Base-by-base conservation (phyloP, 495 filamentous ascomycete species). In the Trichoderma erinaceum region DNA sequence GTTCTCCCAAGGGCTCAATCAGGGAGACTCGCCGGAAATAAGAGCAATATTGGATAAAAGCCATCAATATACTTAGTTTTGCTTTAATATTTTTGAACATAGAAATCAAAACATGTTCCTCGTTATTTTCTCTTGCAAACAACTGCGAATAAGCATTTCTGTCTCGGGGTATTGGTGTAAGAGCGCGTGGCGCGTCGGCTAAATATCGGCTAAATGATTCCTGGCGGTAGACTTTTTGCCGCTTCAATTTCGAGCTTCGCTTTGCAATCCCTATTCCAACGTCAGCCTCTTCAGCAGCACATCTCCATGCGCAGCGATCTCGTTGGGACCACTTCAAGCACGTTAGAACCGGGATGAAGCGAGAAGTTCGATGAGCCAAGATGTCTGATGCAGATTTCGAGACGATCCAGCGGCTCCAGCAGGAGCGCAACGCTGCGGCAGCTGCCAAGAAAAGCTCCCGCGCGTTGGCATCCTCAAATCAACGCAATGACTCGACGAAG, bases 401-500 rank as follows among this genome's bases (percentile, higher is more conserved):
- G 71, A 82, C 89, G 74, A 87, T 96, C 74, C 86, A 86, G 78
- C 88, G 86, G 82, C 88, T 92, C 70, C 92, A 97, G 79, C 87
- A 88, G 75, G 93, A 97, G 89, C 93, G 94, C 76, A 97, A 97
- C 82, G 90, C 91, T 74, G 84, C 86, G 75, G 86, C 90, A 72
- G 86, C 88, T 76, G 83, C 85, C 72, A 92, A 91, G 79, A 94
- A 95, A 82, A 90, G 91, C 82, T 92, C 90, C 72, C 90, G 88
- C 81, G 88, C 88, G 77, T 93, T 94, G 79, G 92, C 96, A 82
- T 84, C 89, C 69, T 87, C 90, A 76, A 89, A 79, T 83, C 93
- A 97, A 82, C 92, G 94, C 79, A 89, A 87, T 85, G 90, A 96
- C 85, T 84, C 92, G 70, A 94, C 91, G 76, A 98, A 98, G 88